Evolutionary conservation across 331 rosid genomes (phyloP), one percentile per base, ranked within the genome.

Genomic region (Acacia concinna): DNA sequence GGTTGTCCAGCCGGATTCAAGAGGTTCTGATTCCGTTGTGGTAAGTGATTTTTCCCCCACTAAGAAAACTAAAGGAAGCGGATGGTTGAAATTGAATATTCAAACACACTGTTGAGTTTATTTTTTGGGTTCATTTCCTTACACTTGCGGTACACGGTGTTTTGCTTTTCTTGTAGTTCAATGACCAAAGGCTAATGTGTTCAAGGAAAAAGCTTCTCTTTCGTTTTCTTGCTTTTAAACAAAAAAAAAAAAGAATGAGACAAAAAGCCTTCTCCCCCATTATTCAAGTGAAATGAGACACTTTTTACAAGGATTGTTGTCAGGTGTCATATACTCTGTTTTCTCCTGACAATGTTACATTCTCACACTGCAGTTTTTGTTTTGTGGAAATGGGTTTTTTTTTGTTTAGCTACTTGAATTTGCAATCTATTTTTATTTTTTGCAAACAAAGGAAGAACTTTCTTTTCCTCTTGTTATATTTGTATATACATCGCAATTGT

Each of bases 11-110:
- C 92, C 89, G 71, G 90, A 85, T 85, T 84, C 92, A 63, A 63
- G 81, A 32, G 76, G 86, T 81, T 88, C 96, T 70, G 89, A 87
- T 84, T 90, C 93, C 23, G 90, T 91, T 68, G 89, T 82, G 88
- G 98, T 91, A 87, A 77, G 18, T 83, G 35, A 34, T 65, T 74
- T 47, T 46, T 10, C 60, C 27, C 20, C 21, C 52, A 4, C 4
- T 5, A 67, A 67, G 52, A 23, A 40, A 68, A 41, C 56, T 44
- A 43, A 40, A 68, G 35, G 46, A 68, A 70, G 12, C 2, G 52
- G 8, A 44, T 27, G 10, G 18, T 4, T 44, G 41, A 70, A 70
- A 44, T 44, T 17, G 14, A 41, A 41, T 68, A 7, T 23, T 43
- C 23, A 37, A 9, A 25, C 6, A 21, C 13, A 41, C 56, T 68